Evolutionary conservation across 2,329 filamentous ascomycete genomes (phyloP), one percentile per base, ranked within the genome.

Genomic region (Macroventuria anomochaeta): DNA sequence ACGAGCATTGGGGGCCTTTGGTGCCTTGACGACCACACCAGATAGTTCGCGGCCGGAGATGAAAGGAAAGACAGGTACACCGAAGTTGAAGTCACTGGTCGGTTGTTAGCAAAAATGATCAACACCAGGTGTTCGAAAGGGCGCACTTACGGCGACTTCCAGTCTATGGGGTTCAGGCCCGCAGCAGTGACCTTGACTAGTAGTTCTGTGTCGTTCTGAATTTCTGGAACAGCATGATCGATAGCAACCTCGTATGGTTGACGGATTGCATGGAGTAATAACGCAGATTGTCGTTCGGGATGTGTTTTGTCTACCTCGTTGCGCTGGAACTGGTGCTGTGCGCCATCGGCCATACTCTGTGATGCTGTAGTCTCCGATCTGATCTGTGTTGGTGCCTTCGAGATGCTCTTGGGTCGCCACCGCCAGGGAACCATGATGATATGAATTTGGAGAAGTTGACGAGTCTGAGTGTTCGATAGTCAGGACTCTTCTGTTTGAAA

Each of bases 121-220:
- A 32, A 12, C 5, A 10, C 3, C 1, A 0, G 4, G 17, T 5
- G 10, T 5, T 5, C n/a, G 13, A n/a, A n/a, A n/a, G n/a, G n/a
- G n/a, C 23, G 5, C 15, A 79, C 84, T 62, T 76, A 89, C 87
- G 87, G 85, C 53, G 85, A 83, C 76, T 89, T 89, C 85, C 85
- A 90, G 69, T 90, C 89, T 50, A 92, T 88, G 0, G 89, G 89
- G 63, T 92, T 92, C 31, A 92, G 75, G 0, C 89, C 88, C 62
- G 90, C 86, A 11, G 83, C 83, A 31, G 81, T 76, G 1, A 85
- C 77, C 66, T 82, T 83, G n/a, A 90, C 81, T 4, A 90, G 74
- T 5, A 90, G 73, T 62, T 90, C 85, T 36, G 76, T 75, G 43
- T 77, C 71, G 26, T 75, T 65, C 15, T 72, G 46, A n/a, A 79